Base-by-base conservation (phyloP, 805 yeast species). In the Pichia californica region DNA sequence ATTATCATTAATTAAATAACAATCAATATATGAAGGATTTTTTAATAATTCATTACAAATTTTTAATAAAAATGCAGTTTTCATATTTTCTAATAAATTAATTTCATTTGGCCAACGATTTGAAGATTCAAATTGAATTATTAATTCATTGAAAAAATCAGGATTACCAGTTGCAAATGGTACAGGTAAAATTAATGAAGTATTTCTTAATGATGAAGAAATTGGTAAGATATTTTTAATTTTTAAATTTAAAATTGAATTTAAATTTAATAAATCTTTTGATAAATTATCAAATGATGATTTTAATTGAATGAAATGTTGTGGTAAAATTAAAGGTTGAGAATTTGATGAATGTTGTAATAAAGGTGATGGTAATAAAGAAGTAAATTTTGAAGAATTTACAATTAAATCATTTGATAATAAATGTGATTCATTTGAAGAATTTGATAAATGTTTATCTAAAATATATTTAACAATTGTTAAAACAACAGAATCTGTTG, bases 21-120 rank as follows among this genome's bases (percentile, higher is more conserved):
- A 67, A 37, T 66, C 68, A 5, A 14, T 3, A 58, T 83, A 85
- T 14, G 15, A 19, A 14, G 33, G 32, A 21, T 26, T 20, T 64
- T 46, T 64, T 11, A 80, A 27, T 16, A 47, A 20, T 45, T 69
- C 67, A 40, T 77, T 74, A 38, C 72, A 49, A 19, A 89, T 76
- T 53, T 83, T 83, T 42, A 93, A 60, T 53, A 91, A 66, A 52
- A 93, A 87, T 7, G 98, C 98, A 27, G 94, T 77, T 58, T 93
- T 93, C 14, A 95, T 83, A 55, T 83, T 81, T 61, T 93, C 98
- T 43, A 88, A 66, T 2, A 96, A 88, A 31, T 71, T 66, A 6
- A 88, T 60, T 59, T 93, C 96, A 62, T 86, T 95, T 2, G 99
- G 99, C 99, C 99, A 93, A 60, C 80, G 79, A n/a, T 77, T 73